phyloP scores from a whole-genome alignment of 345 rosid species.

The Eutrema japonicum region DNA sequence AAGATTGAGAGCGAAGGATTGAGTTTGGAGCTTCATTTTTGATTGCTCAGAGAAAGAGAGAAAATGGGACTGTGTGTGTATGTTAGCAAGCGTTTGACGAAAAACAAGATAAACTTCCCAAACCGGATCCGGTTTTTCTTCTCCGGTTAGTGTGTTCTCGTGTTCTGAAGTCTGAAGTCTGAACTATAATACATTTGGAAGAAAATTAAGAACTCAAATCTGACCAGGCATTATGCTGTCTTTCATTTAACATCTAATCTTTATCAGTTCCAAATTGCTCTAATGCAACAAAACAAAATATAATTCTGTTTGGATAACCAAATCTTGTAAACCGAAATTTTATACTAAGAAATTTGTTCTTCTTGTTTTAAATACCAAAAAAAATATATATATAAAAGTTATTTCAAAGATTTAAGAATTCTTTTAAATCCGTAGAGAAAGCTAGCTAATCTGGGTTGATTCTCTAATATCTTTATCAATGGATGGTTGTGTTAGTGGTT shows the following conservation, averaged over 20 bases:
- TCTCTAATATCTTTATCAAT: too few relatives aligned
- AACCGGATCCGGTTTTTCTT: conserved; percentile 24
- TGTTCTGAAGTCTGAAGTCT: neutral
- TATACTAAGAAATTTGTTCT: neutral
- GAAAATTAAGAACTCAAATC: neutral
- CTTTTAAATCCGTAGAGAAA: too few relatives aligned
- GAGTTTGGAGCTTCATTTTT: conserved; percentile 69
- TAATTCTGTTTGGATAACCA: neutral
- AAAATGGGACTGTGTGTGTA: conserved; percentile 3
- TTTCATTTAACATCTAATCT: neutral
- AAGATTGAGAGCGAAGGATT: conserved; percentile 51
- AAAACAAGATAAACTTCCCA: conserved; percentile 29
- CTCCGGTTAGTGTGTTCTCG: neutral
- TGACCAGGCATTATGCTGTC: neutral
- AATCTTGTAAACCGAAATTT: neutral
- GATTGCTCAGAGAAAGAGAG: conserved; percentile 13
- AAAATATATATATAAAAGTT: too few relatives aligned
- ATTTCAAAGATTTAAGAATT: too few relatives aligned
- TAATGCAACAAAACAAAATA: conserved; percentile 6
- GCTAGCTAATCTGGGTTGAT: too few relatives aligned
- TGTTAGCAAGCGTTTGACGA: neutral
- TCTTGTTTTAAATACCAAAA: neutral
- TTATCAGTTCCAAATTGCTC: neutral
- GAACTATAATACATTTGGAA: neutral
- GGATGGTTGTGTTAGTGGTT: too few relatives aligned